A percentile compares a stretch with the other conserved stretches of the same genome.
Evolutionary conservation across 2,329 filamentous ascomycete species (phyloP).

Genomic region (Aspergillus transmontanensis): DNA sequence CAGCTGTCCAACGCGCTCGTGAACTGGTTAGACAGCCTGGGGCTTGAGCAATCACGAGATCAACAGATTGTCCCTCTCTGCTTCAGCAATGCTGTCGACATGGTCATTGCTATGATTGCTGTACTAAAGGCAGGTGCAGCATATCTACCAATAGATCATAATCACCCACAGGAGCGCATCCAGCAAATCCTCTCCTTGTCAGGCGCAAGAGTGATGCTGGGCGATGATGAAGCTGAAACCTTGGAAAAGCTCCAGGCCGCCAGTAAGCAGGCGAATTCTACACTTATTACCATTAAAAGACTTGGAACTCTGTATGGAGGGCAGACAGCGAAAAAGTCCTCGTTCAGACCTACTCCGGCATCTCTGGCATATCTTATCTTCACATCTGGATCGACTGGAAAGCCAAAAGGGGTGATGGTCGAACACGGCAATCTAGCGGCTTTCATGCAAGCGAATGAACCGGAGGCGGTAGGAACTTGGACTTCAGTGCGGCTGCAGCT

Average conservation of each 20-base stretch:
- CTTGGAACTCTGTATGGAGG: background rate
- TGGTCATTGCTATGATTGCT: background rate
- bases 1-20: background rate
- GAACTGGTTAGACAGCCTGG: background rate
- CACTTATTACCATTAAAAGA: background rate
- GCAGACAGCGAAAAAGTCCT: background rate
- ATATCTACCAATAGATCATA: background rate
- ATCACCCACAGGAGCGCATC: background rate
- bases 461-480: background rate
- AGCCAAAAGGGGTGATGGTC: background rate
- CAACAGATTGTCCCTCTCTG: background rate
- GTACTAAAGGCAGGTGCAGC: background rate
- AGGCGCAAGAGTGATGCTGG: background rate
- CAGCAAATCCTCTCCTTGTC: background rate
- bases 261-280: background rate
- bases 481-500: background rate
- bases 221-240: background rate
- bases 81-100: background rate
- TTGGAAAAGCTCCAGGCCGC: background rate
- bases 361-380: background rate
- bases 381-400: background rate
- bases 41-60: background rate
- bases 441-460: background rate
- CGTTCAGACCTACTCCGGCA: background rate
- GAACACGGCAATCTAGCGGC: background rate